phyloP scores from a whole-genome alignment of 441 rosid species.

The Pelargonium myrrhifolium region DNA sequence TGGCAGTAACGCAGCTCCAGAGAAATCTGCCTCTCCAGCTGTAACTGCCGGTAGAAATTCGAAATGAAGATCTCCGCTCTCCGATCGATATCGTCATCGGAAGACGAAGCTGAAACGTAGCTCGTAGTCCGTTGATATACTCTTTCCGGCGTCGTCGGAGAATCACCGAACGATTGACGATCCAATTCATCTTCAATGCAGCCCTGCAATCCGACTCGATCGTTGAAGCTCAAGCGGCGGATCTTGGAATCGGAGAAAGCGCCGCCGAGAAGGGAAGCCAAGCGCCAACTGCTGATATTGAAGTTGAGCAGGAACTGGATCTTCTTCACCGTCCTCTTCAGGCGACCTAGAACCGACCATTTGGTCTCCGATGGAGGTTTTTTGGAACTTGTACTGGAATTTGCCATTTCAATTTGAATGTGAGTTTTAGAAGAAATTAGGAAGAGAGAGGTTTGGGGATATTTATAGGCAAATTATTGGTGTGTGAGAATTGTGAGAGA shows the following conservation, averaged over 20 bases:
- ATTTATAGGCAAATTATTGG: not conserved
- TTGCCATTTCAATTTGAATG: too few relatives aligned
- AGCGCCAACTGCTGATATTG: conserved; percentile 29
- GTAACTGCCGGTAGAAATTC: conserved; percentile 32
- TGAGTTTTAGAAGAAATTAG: not conserved
- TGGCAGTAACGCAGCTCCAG: conserved; percentile 24
- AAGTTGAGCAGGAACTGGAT: conserved; percentile 26
- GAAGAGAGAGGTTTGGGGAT: not conserved
- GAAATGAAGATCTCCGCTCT: conserved; percentile 31
- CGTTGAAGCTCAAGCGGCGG: conserved; percentile 31
- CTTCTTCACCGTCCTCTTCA: conserved; percentile 42
- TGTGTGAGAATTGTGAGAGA: not conserved
- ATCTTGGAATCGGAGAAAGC: conserved; percentile 4
- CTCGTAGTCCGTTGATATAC: conserved; percentile 34
- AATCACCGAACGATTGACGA: not conserved
- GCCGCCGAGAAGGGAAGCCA: conserved; percentile 19
- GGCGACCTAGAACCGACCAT: conserved; percentile 23
- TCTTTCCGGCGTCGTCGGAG: not conserved
- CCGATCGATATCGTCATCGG: conserved; percentile 29
- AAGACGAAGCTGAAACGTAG: conserved; percentile 5
- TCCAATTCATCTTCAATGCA: conserved; percentile 25
- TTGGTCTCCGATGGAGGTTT: not conserved
- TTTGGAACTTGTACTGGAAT: too few relatives aligned
- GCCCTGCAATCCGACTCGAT: conserved; percentile 32
- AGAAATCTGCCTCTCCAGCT: conserved; percentile 33